Percentiles rank a stretch among this genome's conserved stretches.
Evolutionary conservation across 1,284 basidiomycete species (phyloP).

Genomic region (Pseudozyma sp.): DNA sequence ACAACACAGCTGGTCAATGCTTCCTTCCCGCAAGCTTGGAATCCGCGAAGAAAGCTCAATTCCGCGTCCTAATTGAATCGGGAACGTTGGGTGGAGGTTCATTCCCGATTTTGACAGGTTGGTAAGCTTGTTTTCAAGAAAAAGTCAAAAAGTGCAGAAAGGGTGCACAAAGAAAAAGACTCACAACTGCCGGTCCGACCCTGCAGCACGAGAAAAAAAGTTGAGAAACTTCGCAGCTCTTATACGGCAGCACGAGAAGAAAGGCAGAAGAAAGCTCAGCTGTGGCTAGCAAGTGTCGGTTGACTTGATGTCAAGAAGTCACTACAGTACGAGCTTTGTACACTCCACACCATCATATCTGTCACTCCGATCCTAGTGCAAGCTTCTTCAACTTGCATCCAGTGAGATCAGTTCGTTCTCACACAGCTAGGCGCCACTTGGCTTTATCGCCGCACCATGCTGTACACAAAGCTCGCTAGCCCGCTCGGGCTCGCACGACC

Average conservation of each 20-base stretch:
- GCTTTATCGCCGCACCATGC: constrained; percentile 16
- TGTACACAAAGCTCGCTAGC: constrained; percentile 37
- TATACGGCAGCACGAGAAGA: background rate
- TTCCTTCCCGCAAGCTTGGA: constrained; percentile 7
- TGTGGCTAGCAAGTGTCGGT: background rate
- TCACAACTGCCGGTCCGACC: constrained; percentile 5
- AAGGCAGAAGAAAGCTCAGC: constrained; percentile 5
- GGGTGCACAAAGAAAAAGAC: constrained; percentile 12
- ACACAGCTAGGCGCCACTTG: background rate
- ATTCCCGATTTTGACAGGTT: constrained; percentile 14
- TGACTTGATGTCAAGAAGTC: background rate
- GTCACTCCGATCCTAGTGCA: constrained; percentile 8
- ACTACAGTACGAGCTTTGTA: background rate
- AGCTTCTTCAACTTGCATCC: constrained; percentile 4
- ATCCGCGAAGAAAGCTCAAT: constrained; percentile 19
- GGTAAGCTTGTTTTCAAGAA: background rate
- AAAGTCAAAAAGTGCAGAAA: constrained; percentile 1
- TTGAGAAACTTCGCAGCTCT: constrained; percentile 24
- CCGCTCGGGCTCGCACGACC: constrained; percentile 32
- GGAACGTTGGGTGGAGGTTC: constrained; percentile 7
- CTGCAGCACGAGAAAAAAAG: constrained; percentile 16
- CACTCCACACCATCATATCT: background rate
- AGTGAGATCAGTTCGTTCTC: background rate
- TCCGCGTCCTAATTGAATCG: constrained; percentile 4
- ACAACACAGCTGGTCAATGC: constrained; percentile 5